Evolutionary conservation across 805 yeast species (phyloP).

Genomic region (Tetrapisispora phaffii): DNA sequence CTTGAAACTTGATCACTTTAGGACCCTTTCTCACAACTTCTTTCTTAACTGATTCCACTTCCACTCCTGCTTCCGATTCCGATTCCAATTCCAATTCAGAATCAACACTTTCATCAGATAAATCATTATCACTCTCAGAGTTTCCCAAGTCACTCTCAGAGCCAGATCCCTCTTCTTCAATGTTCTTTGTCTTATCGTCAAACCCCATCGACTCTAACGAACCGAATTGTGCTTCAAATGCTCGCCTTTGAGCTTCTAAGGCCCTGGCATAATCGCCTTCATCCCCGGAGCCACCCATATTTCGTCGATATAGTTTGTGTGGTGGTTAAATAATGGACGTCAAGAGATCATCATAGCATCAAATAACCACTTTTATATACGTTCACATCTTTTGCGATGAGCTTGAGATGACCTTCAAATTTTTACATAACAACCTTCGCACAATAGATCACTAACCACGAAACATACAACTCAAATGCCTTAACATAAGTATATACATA

Average conservation of each 20-base stretch:
- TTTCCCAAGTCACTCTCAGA: not conserved
- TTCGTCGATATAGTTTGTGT: too few species aligned
- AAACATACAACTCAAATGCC: too few species aligned
- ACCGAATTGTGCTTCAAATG: constrained; percentile 60
- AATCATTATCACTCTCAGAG: constrained; percentile 6
- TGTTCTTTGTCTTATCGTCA: constrained; percentile 34
- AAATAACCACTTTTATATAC: not conserved
- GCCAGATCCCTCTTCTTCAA: not conserved
- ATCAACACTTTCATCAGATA: constrained; percentile 1
- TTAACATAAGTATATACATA: not conserved
- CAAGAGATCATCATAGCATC: too few species aligned
- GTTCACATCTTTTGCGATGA: not conserved
- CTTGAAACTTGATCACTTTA: constrained; percentile 22
- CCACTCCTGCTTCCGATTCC: constrained; percentile 1
- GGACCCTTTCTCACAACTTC: constrained; percentile 7
- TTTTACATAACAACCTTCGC: not conserved
- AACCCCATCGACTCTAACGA: constrained; percentile 45
- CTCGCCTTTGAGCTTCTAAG: constrained; percentile 45
- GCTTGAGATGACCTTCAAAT: not conserved
- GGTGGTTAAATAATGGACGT: not conserved
- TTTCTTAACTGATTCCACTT: constrained; percentile 6
- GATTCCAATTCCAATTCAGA: constrained; percentile 6
- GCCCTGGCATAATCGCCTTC: constrained; percentile 17
- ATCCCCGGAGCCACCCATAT: constrained; percentile 6
- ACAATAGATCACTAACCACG: not conserved